phyloP scores from a whole-genome alignment of 495 filamentous ascomycete genomes.

The Hypomontagnella submonticulosa region DNA sequence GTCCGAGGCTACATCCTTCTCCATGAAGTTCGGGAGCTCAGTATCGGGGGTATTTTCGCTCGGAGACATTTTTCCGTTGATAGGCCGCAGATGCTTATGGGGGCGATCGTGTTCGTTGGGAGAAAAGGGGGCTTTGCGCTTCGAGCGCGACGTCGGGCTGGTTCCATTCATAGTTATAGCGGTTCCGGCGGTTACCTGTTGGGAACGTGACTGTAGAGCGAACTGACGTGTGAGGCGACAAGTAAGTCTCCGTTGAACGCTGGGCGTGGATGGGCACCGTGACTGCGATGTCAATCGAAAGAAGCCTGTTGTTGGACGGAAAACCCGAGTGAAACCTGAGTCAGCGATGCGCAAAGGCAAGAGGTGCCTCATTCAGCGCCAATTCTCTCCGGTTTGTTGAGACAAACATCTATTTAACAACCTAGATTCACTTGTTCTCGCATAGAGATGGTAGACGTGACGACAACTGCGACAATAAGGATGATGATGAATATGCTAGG shows the following conservation, averaged over 20 bases:
- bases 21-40: constrained; percentile 39
- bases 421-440: not conserved
- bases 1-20: constrained; percentile 51
- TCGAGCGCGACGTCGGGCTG: constrained; percentile 52
- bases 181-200: constrained; percentile 33
- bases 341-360: constrained; percentile 41
- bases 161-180: constrained; percentile 55
- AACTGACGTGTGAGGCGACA: constrained; percentile 21
- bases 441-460: constrained; percentile 2
- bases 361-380: constrained; percentile 36
- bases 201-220: constrained; percentile 17
- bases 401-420: constrained; percentile 22
- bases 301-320: constrained; percentile 5
- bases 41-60: constrained; percentile 61
- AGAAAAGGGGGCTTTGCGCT: constrained; percentile 60
- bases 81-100: constrained; percentile 60
- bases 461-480: constrained; percentile 4
- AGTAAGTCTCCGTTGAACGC: not conserved
- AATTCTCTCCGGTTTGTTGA: constrained; percentile 10
- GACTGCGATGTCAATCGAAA: constrained; percentile 5
- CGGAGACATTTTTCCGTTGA: constrained; percentile 58
- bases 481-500: not conserved
- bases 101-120: constrained; percentile 57
- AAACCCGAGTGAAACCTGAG: constrained; percentile 29
- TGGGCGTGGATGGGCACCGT: constrained; percentile 8